Conservation (phyloP, 768 basidiomycete genomes). For the Jaapia argillacea region DNA sequence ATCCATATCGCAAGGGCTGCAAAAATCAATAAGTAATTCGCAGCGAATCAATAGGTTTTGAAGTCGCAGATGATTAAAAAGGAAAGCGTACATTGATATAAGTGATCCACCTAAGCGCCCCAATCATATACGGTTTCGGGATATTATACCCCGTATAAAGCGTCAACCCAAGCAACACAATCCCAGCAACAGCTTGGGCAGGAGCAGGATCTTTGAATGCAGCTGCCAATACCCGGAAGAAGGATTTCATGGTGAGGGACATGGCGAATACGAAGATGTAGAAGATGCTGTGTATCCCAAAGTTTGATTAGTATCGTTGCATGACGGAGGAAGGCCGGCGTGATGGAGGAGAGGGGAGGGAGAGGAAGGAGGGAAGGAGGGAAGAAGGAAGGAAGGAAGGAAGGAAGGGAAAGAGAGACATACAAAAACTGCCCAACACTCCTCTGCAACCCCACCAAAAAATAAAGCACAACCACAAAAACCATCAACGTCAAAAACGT, state of each 20-base stretch:
- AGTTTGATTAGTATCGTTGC: no score
- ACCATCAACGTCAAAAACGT: conserved; percentile 34
- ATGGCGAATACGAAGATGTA: conserved; percentile 49
- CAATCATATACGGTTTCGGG: conserved; percentile 55
- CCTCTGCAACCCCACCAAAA: conserved; percentile 46
- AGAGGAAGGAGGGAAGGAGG: not conserved
- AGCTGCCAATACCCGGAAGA: conserved; percentile 11
- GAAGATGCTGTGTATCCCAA: conserved; percentile 34
- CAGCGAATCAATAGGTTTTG: not conserved
- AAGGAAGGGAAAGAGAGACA: not conserved
- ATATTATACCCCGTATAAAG: conserved; percentile 30
- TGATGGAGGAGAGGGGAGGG: no score
- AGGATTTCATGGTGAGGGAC: conserved; percentile 59
- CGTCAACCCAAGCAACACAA: not conserved
- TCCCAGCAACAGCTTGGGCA: not conserved
- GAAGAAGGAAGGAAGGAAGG: not conserved
- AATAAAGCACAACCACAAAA: conserved; percentile 48
- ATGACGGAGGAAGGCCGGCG: no score
- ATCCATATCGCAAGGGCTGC: conserved; percentile 38
- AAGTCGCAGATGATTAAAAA: not conserved
- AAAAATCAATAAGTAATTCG: not conserved
- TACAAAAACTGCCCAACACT: conserved; percentile 49
- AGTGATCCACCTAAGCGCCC: conserved; percentile 58
- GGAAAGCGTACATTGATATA: conserved; percentile 32
- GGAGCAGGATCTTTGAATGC: not conserved